These are phyloP conservation scores for Elongisporangium prolatum DNA, from an alignment of 352 stramenopile genomes.

Conservation along the genomic window DNA sequence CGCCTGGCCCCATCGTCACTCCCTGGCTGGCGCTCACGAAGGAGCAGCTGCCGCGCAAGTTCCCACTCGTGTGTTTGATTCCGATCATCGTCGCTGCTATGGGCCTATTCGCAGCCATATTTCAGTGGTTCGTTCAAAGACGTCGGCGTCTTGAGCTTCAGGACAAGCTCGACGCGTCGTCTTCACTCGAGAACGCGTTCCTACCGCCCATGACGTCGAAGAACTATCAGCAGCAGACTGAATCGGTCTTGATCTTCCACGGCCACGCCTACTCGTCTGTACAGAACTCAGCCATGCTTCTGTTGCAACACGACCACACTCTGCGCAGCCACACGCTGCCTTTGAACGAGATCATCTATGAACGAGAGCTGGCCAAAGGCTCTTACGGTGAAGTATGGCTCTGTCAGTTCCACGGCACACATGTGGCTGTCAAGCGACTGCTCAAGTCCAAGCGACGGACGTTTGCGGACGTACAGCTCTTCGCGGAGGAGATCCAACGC, in stretches of 20 bases:
- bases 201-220: conserved; percentile 6
- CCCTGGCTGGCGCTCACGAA: conserved; percentile 11
- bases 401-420: conserved; percentile 27
- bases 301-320: conserved; percentile 29
- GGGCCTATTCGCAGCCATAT: background rate
- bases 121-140: background rate
- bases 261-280: conserved; percentile 4
- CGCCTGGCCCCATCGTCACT: conserved; percentile 6
- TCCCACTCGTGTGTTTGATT: conserved; percentile 1
- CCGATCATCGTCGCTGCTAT: conserved; percentile 1
- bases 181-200: conserved; percentile 5
- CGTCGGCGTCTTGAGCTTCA: background rate
- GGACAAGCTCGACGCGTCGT: background rate
- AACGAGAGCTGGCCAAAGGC: conserved; percentile 29
- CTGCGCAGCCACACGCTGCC: conserved; percentile 27
- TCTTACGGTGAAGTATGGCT: conserved; percentile 58
- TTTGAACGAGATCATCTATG: conserved; percentile 35
- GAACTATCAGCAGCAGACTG: background rate
- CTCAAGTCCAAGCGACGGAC: conserved; percentile 29
- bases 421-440: conserved; percentile 48
- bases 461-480: conserved; percentile 27
- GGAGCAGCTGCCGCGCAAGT: background rate
- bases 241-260: conserved; percentile 1
- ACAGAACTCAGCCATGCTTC: conserved; percentile 4
- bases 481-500: conserved; percentile 44